Conservation (phyloP, 2,329 filamentous ascomycete genomes). For the Trichoderma lentiforme region DNA sequence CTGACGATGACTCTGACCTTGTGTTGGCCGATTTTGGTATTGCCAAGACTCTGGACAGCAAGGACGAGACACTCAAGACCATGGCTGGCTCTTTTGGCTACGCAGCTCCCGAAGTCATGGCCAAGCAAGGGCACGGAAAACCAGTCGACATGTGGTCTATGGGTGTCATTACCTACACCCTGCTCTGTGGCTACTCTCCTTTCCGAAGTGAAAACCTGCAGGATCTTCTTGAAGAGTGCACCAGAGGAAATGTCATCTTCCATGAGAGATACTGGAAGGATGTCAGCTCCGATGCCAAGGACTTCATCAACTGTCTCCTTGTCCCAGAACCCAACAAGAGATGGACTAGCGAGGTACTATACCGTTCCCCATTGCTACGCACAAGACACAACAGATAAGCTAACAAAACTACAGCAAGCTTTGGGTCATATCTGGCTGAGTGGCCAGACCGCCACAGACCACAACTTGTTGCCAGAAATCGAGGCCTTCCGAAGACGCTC, state of each 20-base stretch:
- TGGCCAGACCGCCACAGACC: constrained; percentile 86
- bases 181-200: constrained; percentile 96
- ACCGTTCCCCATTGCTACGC: background rate
- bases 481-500: background rate
- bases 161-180: constrained; percentile 96
- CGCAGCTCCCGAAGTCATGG: constrained; percentile 95
- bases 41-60: constrained; percentile 91
- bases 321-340: constrained; percentile 75
- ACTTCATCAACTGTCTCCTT: constrained; percentile 82
- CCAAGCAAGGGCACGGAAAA: constrained; percentile 95
- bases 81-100: constrained; percentile 99
- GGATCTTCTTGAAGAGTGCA: constrained; percentile 94
- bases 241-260: constrained; percentile 78
- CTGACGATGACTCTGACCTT: constrained; percentile 70
- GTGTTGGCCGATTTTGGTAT: constrained; percentile 98
- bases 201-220: constrained; percentile 93
- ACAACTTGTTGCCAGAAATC: constrained; percentile 96
- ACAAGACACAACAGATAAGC: background rate
- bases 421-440: constrained; percentile 84
- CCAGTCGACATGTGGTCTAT: constrained; percentile 99
- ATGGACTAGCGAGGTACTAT: constrained; percentile 67
- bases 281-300: constrained; percentile 90
- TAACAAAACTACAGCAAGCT: constrained; percentile 55
- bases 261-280: constrained; percentile 99
- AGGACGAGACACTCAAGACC: constrained; percentile 88